A percentile compares a stretch with the other conserved stretches of the same genome.
Evolutionary conservation across 2,329 filamentous ascomycete species (phyloP).

Genomic region (Thelonectria discophora): DNA sequence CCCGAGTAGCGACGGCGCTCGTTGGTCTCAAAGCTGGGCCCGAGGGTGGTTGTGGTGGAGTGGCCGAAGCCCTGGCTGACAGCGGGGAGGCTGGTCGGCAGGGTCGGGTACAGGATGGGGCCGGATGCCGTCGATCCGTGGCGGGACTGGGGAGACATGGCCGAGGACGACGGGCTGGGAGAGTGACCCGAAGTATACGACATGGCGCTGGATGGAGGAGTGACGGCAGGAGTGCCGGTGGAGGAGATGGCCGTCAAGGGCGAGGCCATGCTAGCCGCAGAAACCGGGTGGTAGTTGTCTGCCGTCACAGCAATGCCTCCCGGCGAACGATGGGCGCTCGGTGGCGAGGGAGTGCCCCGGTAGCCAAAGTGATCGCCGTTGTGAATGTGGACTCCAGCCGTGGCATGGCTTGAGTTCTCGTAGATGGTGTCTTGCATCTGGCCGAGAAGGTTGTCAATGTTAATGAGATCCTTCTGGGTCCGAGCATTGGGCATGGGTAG

Average conservation of each 20-base stretch:
- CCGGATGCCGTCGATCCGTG: constrained; percentile 65
- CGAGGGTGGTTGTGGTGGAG: constrained; percentile 75
- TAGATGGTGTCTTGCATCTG: constrained; percentile 97
- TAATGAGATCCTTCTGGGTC: constrained; percentile 92
- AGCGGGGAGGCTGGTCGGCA: constrained; percentile 64
- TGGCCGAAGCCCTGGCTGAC: constrained; percentile 76
- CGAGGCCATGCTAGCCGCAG: constrained; percentile 67
- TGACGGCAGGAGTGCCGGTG: constrained; percentile 78
- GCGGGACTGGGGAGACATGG: constrained; percentile 72
- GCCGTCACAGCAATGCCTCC: constrained; percentile 47
- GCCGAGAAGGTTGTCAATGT: constrained; percentile 94
- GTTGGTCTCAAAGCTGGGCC: constrained; percentile 70
- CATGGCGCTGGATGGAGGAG: constrained; percentile 77
- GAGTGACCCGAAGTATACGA: constrained; percentile 83
- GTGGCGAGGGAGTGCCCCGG: constrained; percentile 65
- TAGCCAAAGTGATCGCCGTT: constrained; percentile 70
- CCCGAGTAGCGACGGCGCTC: constrained; percentile 73
- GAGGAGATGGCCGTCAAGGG: constrained; percentile 67
- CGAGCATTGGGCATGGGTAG: constrained; percentile 87
- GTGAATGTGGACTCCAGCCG: constrained; percentile 80
- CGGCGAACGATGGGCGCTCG: constrained; percentile 52
- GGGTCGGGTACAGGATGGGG: constrained; percentile 76
- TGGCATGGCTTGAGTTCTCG: constrained; percentile 86
- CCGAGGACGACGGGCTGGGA: constrained; percentile 74
- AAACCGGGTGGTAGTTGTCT: constrained; percentile 54